Evolutionary conservation across 2,329 filamentous ascomycete species (phyloP), one percentile per base, ranked within the genome.

Genomic region (Ampelomyces quisqualis): DNA sequence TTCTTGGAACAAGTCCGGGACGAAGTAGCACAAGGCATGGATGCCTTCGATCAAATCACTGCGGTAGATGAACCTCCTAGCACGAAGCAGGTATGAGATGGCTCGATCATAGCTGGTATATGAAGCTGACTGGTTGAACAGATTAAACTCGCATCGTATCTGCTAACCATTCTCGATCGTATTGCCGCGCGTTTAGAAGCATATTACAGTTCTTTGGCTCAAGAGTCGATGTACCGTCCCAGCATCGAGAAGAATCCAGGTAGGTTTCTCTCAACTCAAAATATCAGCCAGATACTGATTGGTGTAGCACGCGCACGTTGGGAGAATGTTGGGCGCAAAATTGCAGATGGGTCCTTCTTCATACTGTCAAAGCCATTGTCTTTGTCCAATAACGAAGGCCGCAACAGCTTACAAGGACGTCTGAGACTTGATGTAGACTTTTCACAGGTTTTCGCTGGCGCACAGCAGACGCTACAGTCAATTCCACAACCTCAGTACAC

Each of bases 331-430:
- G 66, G 72, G 0, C 67, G 70, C 20, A 73, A 70, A 28, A 69
- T 79, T n/a, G 62, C 64, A 2, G 75, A 79, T 30, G 75, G 76
- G 0, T 76, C 71, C 0, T 72, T 79, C 42, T 79, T 79, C 47
- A 61, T 78, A 2, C 63, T 78, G 8, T 64, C 74, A 5, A 31
- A 40, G 32, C 47, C 52, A 19, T 40, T 38, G 5, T 31, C 38
- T 8, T 39, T 55, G 32, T 27, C 40, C 3, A 34, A 30, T 4
- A 37, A 40, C 15, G 41, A 43, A 11, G 37, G 31, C n/a, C 27
- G 38, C 19, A 3, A 19, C 38, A 3, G 43, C 4, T 22, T 45
- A 11, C 29, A 29, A 23, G 18, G 26, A n/a, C 32, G 45, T 14
- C 15, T 38, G 5, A 24, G 41, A 5, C 15, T 28, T 8, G 38